Evolutionary conservation across 2,329 filamentous ascomycete genomes (phyloP).

Genomic region (Calonectria fujianensis): DNA sequence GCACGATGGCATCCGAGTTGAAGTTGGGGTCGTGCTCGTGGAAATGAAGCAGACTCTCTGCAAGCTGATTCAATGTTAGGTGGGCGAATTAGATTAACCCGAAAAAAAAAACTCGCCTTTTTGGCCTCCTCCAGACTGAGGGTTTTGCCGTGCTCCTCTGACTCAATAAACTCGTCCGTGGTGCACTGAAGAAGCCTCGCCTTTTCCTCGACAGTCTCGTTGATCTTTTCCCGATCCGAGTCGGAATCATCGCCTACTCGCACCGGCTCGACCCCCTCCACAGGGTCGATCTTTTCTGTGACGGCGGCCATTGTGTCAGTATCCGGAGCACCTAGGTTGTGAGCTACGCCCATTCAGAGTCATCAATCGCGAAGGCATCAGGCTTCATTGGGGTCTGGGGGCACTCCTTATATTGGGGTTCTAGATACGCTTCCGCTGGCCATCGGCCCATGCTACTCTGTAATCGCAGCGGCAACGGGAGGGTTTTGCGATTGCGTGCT

Average conservation of each 20-base stretch:
- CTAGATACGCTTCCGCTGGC: constrained; percentile 1
- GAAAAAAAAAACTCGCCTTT: neutral
- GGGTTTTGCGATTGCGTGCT: constrained; percentile 14
- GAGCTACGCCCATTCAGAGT: constrained; percentile 9
- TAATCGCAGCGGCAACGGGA: neutral
- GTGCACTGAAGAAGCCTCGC: neutral
- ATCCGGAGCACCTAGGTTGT: neutral
- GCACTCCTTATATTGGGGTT: constrained; percentile 13
- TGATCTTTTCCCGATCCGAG: constrained; percentile 9
- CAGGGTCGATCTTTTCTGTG: neutral
- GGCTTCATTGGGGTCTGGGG: neutral
- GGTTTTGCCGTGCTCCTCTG: constrained; percentile 15
- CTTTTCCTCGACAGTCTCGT: constrained; percentile 16
- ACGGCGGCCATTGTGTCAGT: constrained; percentile 17
- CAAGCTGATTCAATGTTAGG: neutral
- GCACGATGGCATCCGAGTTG: constrained; percentile 15
- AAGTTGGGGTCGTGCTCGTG: constrained; percentile 17
- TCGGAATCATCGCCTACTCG: constrained; percentile 20
- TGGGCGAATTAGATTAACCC: neutral
- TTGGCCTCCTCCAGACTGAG: constrained; percentile 8
- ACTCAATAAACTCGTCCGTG: neutral
- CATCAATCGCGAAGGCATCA: neutral
- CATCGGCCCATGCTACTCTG: constrained; percentile 10
- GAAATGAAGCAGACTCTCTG: neutral
- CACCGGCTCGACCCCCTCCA: neutral